phyloP scores from a whole-genome alignment of 1,284 basidiomycete genomes.

The Neonothopanus nambi region DNA sequence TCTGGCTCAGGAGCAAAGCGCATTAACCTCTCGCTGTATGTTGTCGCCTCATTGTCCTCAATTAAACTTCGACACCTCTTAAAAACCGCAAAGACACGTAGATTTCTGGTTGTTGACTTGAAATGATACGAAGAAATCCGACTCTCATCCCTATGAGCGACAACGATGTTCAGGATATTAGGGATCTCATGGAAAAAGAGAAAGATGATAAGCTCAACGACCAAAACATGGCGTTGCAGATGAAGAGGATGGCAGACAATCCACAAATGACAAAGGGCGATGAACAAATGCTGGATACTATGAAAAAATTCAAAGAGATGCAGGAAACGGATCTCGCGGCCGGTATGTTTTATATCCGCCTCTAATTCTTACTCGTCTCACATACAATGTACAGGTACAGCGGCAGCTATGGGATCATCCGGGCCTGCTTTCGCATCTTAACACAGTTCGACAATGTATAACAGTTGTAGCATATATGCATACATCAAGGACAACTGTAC shows the following conservation, averaged over 20 bases:
- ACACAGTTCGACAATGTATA: slow-evolving; percentile 4
- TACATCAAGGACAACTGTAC: slow-evolving; percentile 5
- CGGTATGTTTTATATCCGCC: slow-evolving; percentile 26
- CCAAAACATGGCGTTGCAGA: slow-evolving; percentile 40
- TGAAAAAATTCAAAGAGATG: slow-evolving; percentile 27
- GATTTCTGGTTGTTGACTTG: not conserved
- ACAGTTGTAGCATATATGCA: slow-evolving; percentile 10
- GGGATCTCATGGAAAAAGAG: slow-evolving; percentile 58
- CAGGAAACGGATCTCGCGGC: slow-evolving; percentile 40
- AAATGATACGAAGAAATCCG: slow-evolving; percentile 74
- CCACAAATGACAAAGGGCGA: slow-evolving; percentile 40
- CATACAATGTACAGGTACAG: not conserved
- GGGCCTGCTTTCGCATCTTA: slow-evolving; percentile 4
- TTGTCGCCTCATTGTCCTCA: not conserved
- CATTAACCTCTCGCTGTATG: not conserved
- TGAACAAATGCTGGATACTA: slow-evolving; percentile 38
- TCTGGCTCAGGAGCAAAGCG: not conserved
- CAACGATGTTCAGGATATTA: slow-evolving; percentile 71
- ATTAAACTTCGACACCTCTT: too few relatives aligned
- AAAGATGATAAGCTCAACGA: slow-evolving; percentile 44
- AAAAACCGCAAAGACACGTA: not conserved
- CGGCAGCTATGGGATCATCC: slow-evolving; percentile 1
- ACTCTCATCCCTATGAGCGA: slow-evolving; percentile 75
- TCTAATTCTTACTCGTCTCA: not conserved
- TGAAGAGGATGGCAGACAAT: slow-evolving; percentile 46